Evolutionary conservation across 2,329 filamentous ascomycete species (phyloP), one percentile per base, ranked within the genome.

Genomic region (Didymella keratinophila): DNA sequence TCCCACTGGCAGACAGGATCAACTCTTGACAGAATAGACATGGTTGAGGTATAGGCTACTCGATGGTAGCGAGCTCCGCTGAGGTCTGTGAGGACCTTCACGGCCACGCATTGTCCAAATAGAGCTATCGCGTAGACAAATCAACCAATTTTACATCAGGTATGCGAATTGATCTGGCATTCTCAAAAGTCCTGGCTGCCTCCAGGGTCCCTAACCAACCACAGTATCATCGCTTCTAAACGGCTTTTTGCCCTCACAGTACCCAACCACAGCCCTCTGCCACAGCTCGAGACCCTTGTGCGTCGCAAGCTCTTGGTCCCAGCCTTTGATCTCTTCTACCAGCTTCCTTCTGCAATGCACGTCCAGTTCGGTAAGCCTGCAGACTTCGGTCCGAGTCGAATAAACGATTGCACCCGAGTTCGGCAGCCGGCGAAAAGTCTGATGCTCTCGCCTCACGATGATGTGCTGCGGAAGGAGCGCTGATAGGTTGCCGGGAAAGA

Each of bases 361-460:
- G 1, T 39, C 30, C 55, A 74, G 43, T 0, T 67, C 64, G 20
- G 27, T 51, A 56, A 72, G 52, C 10, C 28, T 58, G 47, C 78
- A 76, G 46, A 84, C 69, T 9, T 76, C 78, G 0, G 82, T 84
- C 59, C 80, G 79, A 9, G 83, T 82, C 0, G 80, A 80, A 61
- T 84, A 83, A 4, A 84, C 71, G 1, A 85, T 76, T 0, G 81
- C 78, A 0, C 74, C 75, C 0, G 77, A 79, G 1, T 74, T 73
- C 2, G 79, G 79, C 8, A 85, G 65, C 1, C 79, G 71, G 5
- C 76, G 78, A 61, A 85, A 85, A 0, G 79, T 82, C 60, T 84
- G 82, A 16, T 79, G 71, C 64, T 84, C 82, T 20, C 79, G 76
- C 4, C 83, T 78, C 39, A 85, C 73, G 48, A 82, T 70, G 20